Evolutionary conservation across 495 filamentous ascomycete genomes (phyloP).

Genomic region (Tetracladium marchalianum): DNA sequence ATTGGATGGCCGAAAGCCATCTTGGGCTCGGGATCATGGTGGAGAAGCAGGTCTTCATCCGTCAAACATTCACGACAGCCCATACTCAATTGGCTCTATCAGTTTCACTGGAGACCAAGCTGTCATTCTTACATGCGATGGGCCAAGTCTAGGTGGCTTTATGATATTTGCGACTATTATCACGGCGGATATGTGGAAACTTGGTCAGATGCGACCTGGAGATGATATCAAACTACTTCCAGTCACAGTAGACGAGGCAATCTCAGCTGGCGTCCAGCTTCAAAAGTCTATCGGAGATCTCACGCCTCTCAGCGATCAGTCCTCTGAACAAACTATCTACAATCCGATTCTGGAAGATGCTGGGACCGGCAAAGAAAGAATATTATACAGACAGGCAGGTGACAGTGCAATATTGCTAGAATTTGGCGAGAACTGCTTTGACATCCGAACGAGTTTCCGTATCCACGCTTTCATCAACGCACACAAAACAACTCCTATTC

Average conservation of each 20-base stretch:
- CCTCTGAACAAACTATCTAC: conserved; percentile 2
- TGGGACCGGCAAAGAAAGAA: conserved; percentile 1
- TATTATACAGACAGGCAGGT: too few species aligned
- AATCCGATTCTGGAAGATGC: conserved; percentile 25
- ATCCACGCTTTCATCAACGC: too few species aligned
- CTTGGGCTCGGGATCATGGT: conserved; percentile 46
- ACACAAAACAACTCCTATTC: too few species aligned
- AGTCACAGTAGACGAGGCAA: conserved; percentile 36
- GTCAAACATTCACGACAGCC: conserved; percentile 41
- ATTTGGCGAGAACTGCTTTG: too few species aligned
- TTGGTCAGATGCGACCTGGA: conserved; percentile 53
- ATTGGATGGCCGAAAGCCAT: conserved; percentile 42
- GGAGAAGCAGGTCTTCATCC: conserved; percentile 53
- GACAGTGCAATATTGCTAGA: too few species aligned
- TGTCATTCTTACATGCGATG: conserved; percentile 48
- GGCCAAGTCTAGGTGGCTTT: conserved; percentile 51
- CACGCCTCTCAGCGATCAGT: conserved; percentile 11
- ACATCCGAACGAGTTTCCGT: too few species aligned
- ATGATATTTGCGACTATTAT: conserved; percentile 43
- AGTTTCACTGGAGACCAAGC: conserved; percentile 51
- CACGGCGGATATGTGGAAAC: conserved; percentile 45
- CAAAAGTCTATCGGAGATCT: conserved; percentile 29
- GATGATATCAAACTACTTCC: conserved; percentile 37
- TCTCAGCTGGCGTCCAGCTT: conserved; percentile 24
- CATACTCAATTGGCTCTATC: conserved; percentile 39